Evolutionary conservation across 2,329 filamentous ascomycete genomes (phyloP).

Genomic region (Ampelomyces quisqualis): DNA sequence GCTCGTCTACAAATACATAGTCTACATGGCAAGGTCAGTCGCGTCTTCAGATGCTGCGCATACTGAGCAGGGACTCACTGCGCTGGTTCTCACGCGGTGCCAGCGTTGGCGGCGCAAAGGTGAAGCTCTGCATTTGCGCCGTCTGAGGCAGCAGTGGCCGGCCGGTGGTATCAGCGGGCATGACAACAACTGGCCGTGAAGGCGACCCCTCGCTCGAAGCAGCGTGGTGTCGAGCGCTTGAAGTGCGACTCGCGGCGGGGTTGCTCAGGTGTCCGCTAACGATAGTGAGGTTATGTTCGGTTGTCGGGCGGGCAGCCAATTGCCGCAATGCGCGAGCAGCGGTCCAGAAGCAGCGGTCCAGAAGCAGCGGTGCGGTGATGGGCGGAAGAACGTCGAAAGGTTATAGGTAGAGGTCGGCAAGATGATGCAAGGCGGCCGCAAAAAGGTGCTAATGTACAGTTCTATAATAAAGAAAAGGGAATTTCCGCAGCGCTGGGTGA

Average conservation of each 20-base stretch:
- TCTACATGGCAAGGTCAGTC: constrained; percentile 56
- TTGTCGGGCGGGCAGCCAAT: constrained; percentile 30
- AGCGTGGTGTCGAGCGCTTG: constrained; percentile 16
- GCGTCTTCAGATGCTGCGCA: neutral
- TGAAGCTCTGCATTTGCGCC: constrained; percentile 71
- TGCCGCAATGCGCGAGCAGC: constrained; percentile 13
- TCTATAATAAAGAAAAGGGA: constrained; percentile 32
- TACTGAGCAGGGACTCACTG: constrained; percentile 59
- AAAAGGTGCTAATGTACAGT: constrained; percentile 31
- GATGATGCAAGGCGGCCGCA: constrained; percentile 19
- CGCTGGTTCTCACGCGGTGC: constrained; percentile 76
- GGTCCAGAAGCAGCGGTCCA: constrained; percentile 28
- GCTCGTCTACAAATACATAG: constrained; percentile 98
- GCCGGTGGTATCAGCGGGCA: constrained; percentile 64
- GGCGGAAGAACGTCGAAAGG: constrained; percentile 16
- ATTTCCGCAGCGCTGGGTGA: constrained; percentile 40
- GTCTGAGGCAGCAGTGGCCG: constrained; percentile 67
- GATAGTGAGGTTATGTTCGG: constrained; percentile 28
- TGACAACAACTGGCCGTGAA: constrained; percentile 34
- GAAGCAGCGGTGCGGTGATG: constrained; percentile 22
- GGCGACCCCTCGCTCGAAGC: constrained; percentile 15
- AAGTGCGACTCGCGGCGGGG: constrained; percentile 34
- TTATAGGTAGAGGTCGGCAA: constrained; percentile 15
- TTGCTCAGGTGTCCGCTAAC: constrained; percentile 33
- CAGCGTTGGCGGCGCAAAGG: constrained; percentile 67